Conservation (phyloP, 768 basidiomycete species). For the Pulveroboletus sp. region DNA sequence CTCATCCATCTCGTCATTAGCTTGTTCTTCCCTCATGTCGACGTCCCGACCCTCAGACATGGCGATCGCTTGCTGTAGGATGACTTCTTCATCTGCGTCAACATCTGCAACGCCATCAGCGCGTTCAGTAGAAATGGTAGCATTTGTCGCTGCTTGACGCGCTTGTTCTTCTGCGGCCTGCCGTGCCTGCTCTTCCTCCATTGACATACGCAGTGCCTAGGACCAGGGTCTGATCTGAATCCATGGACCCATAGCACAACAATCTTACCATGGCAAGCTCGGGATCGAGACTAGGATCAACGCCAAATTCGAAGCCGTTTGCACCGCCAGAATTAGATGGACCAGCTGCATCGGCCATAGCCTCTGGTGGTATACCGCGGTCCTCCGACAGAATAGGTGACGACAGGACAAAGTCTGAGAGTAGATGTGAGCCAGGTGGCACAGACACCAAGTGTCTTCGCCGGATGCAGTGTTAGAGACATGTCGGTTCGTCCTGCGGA, state of each 20-base stretch:
- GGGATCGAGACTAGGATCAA: slow-evolving; percentile 94
- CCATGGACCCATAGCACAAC: background rate
- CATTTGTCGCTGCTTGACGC: slow-evolving; percentile 25
- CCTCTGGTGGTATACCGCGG: slow-evolving; percentile 63
- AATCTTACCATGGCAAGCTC: slow-evolving; percentile 87
- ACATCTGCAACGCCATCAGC: slow-evolving; percentile 36
- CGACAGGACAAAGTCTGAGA: slow-evolving; percentile 77
- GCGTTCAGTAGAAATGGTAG: slow-evolving; percentile 20
- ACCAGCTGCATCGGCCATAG: slow-evolving; percentile 49
- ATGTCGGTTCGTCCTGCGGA: background rate
- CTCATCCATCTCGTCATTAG: slow-evolving; percentile 67
- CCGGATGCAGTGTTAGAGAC: background rate
- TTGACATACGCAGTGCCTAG: slow-evolving; percentile 93
- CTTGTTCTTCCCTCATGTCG: slow-evolving; percentile 45
- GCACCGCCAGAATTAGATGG: slow-evolving; percentile 44
- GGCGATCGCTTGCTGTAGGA: slow-evolving; percentile 72
- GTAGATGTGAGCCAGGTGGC: slow-evolving; percentile 69
- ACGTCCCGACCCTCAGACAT: slow-evolving; percentile 60
- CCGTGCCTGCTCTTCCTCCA: slow-evolving; percentile 90
- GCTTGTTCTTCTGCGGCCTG: slow-evolving; percentile 45
- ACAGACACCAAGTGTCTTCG: slow-evolving; percentile 76
- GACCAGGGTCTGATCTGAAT: background rate
- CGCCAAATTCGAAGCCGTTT: slow-evolving; percentile 76
- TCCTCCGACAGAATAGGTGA: slow-evolving; percentile 83
- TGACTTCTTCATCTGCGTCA: slow-evolving; percentile 74